Percentiles rank a stretch among this genome's conserved stretches.
phyloP scores from a whole-genome alignment of 2,329 filamentous ascomycete genomes.

The Fusarium setosum region DNA sequence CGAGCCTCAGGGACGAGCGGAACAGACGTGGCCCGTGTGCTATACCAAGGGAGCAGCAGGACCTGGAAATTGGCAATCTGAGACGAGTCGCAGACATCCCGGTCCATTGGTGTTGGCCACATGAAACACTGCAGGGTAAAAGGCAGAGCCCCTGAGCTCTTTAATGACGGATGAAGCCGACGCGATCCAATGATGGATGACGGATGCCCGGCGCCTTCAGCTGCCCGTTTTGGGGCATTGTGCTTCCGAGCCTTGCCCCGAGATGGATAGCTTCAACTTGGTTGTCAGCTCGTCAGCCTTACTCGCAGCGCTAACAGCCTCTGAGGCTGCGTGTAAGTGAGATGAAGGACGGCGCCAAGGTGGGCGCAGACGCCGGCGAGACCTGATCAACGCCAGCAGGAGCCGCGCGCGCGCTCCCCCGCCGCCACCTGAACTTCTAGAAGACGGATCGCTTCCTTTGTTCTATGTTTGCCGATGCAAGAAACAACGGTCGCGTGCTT shows the following conservation, averaged over 20 bases:
- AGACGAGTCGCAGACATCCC: conserved; percentile 35
- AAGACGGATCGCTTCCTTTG: conserved; percentile 6
- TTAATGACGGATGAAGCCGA: conserved; percentile 4
- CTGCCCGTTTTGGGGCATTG: conserved; percentile 10
- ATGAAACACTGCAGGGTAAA: too few species aligned
- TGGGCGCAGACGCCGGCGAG: conserved; percentile 10
- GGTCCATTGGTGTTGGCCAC: conserved; percentile 18
- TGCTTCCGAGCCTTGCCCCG: not conserved
- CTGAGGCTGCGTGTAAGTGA: conserved; percentile 14
- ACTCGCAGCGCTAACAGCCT: conserved; percentile 7
- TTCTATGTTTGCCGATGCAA: not conserved
- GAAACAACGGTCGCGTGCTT: conserved; percentile 20
- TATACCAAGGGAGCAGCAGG: not conserved
- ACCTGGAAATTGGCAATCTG: conserved; percentile 43
- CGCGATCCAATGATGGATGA: conserved; percentile 9
- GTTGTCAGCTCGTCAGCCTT: conserved; percentile 29
- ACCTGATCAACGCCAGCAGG: conserved; percentile 1
- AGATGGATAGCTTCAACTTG: conserved; percentile 11
- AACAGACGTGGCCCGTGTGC: conserved; percentile 17
- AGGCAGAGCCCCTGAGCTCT: conserved; percentile 23
- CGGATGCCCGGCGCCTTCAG: not conserved
- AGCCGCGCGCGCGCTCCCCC: conserved; percentile 16
- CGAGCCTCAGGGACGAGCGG: conserved; percentile 1
- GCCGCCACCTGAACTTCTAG: conserved; percentile 32
- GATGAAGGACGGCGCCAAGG: conserved; percentile 27